A percentile compares a stretch with the other conserved stretches of the same genome.
Evolutionary conservation across 2,329 filamentous ascomycete genomes (phyloP).

Genomic region (Penicillium sp.): DNA sequence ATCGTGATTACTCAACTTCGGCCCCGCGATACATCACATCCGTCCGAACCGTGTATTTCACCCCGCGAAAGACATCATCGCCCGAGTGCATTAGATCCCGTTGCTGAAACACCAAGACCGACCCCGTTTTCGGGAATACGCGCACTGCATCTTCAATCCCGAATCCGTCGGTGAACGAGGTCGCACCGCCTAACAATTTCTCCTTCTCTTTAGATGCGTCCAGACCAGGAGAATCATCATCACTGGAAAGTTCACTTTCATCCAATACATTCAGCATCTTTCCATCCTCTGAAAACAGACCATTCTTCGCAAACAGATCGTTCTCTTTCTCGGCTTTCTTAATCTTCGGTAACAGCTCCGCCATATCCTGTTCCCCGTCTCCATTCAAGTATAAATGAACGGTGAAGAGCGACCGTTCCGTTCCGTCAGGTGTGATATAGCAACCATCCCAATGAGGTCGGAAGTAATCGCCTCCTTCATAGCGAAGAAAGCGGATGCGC

Average conservation of each 20-base stretch:
- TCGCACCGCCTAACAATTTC: conserved; percentile 49
- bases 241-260: background rate
- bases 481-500: conserved; percentile 68
- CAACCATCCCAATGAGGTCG: conserved; percentile 62
- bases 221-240: background rate
- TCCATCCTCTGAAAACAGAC: no score
- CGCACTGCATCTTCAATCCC: conserved; percentile 33
- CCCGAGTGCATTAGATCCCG: conserved; percentile 49
- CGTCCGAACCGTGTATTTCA: conserved; percentile 52
- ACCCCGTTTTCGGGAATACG: conserved; percentile 48
- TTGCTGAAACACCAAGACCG: conserved; percentile 54
- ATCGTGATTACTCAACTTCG: background rate
- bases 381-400: conserved; percentile 54
- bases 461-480: conserved; percentile 67
- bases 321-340: conserved; percentile 10
- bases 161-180: conserved; percentile 44
- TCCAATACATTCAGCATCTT: conserved; percentile 13
- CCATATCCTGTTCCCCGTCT: conserved; percentile 33
- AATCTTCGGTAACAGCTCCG: conserved; percentile 23
- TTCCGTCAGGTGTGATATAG: conserved; percentile 54
- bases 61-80: conserved; percentile 49
- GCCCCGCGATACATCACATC: conserved; percentile 48
- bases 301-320: conserved; percentile 10
- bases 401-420: conserved; percentile 49
- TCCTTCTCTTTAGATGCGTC: conserved; percentile 12